Evolutionary conservation across 2,329 filamentous ascomycete genomes (phyloP).

Genomic region (Amesomyces nigricolor): DNA sequence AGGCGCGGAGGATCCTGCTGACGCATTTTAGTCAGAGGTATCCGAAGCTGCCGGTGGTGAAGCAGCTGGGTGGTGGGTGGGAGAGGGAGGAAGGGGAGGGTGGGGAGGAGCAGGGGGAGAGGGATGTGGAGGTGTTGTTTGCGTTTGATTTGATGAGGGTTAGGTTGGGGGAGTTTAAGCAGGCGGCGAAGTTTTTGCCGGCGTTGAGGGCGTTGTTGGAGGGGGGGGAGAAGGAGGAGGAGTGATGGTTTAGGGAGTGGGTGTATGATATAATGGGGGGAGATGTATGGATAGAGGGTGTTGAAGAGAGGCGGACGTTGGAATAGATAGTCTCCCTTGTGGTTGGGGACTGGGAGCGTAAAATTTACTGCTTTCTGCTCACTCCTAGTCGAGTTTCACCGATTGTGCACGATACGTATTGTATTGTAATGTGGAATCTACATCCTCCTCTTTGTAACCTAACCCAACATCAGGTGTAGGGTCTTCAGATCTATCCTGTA

Average conservation of each 20-base stretch:
- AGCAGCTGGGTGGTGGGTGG: slow-evolving; percentile 21
- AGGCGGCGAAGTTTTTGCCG: slow-evolving; percentile 57
- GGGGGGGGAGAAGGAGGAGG: slow-evolving; percentile 27
- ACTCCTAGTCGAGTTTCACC: no score
- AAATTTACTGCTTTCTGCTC: no score
- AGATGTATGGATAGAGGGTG: neutral
- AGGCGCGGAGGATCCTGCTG: slow-evolving; percentile 70
- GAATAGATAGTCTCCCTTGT: no score
- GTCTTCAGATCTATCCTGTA: no score
- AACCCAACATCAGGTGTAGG: no score
- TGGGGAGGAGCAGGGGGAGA: slow-evolving; percentile 22
- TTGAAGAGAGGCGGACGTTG: no score
- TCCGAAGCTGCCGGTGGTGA: slow-evolving; percentile 58
- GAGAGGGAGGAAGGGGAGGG: slow-evolving; percentile 29
- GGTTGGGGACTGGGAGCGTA: no score
- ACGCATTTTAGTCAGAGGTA: slow-evolving; percentile 97
- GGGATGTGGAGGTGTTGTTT: slow-evolving; percentile 59
- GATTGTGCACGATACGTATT: no score
- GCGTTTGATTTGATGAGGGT: slow-evolving; percentile 78
- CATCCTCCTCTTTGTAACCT: no score
- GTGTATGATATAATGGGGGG: neutral
- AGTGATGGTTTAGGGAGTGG: neutral
- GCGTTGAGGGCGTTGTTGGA: slow-evolving; percentile 54
- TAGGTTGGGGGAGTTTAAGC: slow-evolving; percentile 62
- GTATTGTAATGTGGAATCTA: no score